Conservation (phyloP, 1,139 yeast genomes). For the Magnusiomyces ingens region DNA sequence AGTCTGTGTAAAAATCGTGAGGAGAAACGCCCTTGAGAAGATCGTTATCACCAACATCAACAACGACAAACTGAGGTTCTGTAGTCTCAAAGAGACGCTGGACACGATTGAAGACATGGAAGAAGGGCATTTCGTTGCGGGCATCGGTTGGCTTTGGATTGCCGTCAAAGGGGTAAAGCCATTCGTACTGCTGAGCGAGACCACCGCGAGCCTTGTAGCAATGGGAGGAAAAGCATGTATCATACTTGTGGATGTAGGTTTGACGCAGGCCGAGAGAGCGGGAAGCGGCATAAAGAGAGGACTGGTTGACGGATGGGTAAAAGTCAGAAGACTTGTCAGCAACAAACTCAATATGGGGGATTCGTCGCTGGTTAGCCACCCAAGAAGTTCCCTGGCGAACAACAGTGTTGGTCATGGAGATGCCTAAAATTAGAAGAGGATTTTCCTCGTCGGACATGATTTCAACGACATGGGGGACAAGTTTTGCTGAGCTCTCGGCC, state of each 20-base stretch:
- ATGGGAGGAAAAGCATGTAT: slow-evolving; percentile 12
- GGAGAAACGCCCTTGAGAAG: slow-evolving; percentile 8
- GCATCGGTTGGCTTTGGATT: slow-evolving; percentile 14
- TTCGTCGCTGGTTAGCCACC: slow-evolving; percentile 11
- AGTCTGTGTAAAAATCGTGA: slow-evolving; percentile 9
- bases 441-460: slow-evolving; percentile 12
- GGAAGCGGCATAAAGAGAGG: slow-evolving; percentile 12
- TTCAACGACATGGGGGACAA: slow-evolving; percentile 15
- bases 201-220: slow-evolving; percentile 10
- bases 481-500: slow-evolving; percentile 2
- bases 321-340: slow-evolving; percentile 9
- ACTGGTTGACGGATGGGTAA: slow-evolving; percentile 5
- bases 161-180: slow-evolving; percentile 14
- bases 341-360: slow-evolving; percentile 15
- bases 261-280: slow-evolving; percentile 11
- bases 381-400: slow-evolving; percentile 14
- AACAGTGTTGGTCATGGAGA: slow-evolving; percentile 12
- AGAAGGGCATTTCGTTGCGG: slow-evolving; percentile 13
- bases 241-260: slow-evolving; percentile 9
- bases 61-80: slow-evolving; percentile 15
- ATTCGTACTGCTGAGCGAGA: slow-evolving; percentile 13
- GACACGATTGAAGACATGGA: slow-evolving; percentile 16
- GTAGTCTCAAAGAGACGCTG: slow-evolving; percentile 11
- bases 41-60: slow-evolving; percentile 18
- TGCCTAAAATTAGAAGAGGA: slow-evolving; percentile 12